These are phyloP conservation scores for Solanum hybrid DNA, from an alignment of 305 asterid species.

Conservation along the genomic window DNA sequence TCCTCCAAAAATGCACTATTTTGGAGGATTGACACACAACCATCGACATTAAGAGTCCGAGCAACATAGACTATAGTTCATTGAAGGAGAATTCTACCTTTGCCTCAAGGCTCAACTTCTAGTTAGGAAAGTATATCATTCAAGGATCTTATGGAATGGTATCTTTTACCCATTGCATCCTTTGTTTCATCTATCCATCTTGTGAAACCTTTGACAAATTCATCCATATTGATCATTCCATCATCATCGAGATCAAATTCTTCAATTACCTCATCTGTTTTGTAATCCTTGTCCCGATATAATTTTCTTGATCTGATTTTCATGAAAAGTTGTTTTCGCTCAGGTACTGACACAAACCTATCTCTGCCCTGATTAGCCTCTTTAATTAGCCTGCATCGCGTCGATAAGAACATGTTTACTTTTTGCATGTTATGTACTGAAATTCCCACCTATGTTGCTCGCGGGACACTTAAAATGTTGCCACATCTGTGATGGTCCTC, in stretches of 20 bases:
- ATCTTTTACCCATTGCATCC: slow-evolving; percentile 40
- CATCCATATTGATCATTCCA: slow-evolving; percentile 42
- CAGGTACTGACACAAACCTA: slow-evolving; percentile 32
- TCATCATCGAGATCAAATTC: slow-evolving; percentile 44
- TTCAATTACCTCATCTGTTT: slow-evolving; percentile 30
- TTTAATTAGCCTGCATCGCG: slow-evolving; percentile 9
- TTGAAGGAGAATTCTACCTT: background rate
- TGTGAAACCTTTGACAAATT: slow-evolving; percentile 42
- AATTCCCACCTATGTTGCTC: background rate
- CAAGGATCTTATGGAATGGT: slow-evolving; percentile 42
- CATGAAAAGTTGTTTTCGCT: slow-evolving; percentile 34
- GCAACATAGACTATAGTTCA: background rate
- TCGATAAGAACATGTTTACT: background rate
- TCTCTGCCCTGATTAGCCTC: slow-evolving; percentile 41
- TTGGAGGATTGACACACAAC: background rate
- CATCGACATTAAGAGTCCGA: background rate
- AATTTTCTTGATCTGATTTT: slow-evolving; percentile 28
- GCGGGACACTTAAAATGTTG: background rate
- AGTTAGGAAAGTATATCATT: slow-evolving; percentile 17
- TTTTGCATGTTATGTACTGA: background rate
- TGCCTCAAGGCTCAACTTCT: background rate
- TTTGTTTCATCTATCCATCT: slow-evolving; percentile 53
- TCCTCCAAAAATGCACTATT: background rate
- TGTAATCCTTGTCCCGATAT: slow-evolving; percentile 24
- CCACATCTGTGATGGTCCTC: background rate